Evolutionary conservation across 257 asterid species (phyloP), one percentile per base, ranked within the genome.

Genomic region (Avicennia marina): DNA sequence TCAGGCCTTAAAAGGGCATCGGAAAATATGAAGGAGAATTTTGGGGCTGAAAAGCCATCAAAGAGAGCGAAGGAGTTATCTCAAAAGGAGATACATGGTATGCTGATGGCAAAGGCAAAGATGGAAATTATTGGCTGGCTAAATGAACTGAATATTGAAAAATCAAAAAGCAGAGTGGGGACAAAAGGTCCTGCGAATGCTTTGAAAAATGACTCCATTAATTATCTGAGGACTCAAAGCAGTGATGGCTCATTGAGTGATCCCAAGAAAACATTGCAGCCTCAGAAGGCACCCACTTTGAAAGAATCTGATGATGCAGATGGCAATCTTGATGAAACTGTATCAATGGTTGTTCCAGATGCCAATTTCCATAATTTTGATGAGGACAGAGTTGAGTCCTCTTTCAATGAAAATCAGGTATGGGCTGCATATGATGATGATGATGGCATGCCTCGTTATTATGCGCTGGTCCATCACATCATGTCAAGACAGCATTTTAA

Each of bases 391-490:
- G 33, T 54, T 0, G 90, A 87, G 60, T 33, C 42, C 6, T 69
- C 81, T 25, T 84, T 87, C 59, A 41, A 63, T 9, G 69, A 64
- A 61, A 68, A 76, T 63, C 85, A 87, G 67, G 75, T 87, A 20
- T 87, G 96, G 96, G 94, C 94, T 27, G 77, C 72, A 31, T 84
- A 87, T 66, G 94, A 81, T 7, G 57, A 75, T n/a, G 77, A 79
- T 13, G 95, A 86, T 69, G 94, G 94, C 48, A 87, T 84, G 94
- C 88, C 95, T 44, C 84, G 94, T 2, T 69, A 60, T 38, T 83
- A 81, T 73, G 88, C 85, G 50, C 20, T 79, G 56, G 65, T 87
- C 47, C 83, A 45, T 9, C 48, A 38, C n/a, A 69, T 84, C 63
- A 38, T 72, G 34, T 75, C 86, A 11, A 76, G 64, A 56, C 67